phyloP scores from a whole-genome alignment of 805 yeast species.

The Lipomyces spencermartinsiae region DNA sequence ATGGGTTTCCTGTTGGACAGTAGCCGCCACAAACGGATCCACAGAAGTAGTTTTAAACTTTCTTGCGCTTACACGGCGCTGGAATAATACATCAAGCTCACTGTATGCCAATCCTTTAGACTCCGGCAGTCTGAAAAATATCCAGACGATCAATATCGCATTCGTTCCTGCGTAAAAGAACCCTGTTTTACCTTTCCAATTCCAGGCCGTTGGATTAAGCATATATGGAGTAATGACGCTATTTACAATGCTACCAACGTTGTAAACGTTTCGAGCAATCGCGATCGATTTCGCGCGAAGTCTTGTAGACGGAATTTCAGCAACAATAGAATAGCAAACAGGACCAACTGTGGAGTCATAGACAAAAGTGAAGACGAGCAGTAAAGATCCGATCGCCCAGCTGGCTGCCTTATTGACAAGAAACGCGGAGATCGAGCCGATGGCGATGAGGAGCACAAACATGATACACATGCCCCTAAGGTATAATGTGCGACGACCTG shows the following conservation, averaged over 20 bases:
- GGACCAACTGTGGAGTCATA: slow-evolving; percentile 58
- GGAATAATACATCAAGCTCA: slow-evolving; percentile 63
- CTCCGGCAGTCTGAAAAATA: slow-evolving; percentile 63
- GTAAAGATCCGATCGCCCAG: slow-evolving; percentile 50
- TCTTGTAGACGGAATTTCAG: slow-evolving; percentile 53
- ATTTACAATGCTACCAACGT: slow-evolving; percentile 37
- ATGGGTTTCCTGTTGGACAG: too few species aligned
- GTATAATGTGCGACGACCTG: slow-evolving; percentile 33
- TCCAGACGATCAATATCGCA: slow-evolving; percentile 50
- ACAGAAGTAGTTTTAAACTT: slow-evolving; percentile 16
- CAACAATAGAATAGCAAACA: slow-evolving; percentile 50
- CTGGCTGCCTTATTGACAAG: slow-evolving; percentile 31
- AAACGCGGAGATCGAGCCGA: slow-evolving; percentile 33
- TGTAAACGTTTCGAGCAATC: slow-evolving; percentile 49
- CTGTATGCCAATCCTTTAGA: slow-evolving; percentile 63
- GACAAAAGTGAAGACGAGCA: slow-evolving; percentile 54
- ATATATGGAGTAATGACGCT: slow-evolving; percentile 52
- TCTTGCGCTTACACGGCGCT: slow-evolving; percentile 7
- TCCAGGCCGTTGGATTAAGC: slow-evolving; percentile 55
- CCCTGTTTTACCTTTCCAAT: slow-evolving; percentile 24
- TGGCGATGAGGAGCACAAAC: slow-evolving; percentile 22
- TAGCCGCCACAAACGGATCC: too few species aligned
- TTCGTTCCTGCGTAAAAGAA: slow-evolving; percentile 48
- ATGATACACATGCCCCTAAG: slow-evolving; percentile 25
- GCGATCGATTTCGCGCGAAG: slow-evolving; percentile 53